Conservation (phyloP, 495 filamentous ascomycete species). For the Penicillium arizonense region DNA sequence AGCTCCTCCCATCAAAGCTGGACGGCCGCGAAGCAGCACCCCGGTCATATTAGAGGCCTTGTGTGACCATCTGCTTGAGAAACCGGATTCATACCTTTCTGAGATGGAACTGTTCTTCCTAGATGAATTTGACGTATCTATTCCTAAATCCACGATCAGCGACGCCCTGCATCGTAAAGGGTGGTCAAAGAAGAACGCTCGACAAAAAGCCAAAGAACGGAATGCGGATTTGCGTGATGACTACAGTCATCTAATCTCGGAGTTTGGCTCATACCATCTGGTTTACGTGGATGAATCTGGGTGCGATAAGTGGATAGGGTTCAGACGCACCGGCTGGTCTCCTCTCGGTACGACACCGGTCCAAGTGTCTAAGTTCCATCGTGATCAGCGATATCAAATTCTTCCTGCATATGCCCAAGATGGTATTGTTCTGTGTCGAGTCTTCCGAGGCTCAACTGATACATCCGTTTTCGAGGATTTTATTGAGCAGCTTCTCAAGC, state of each 20-base stretch:
- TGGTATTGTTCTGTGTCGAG: too few relatives aligned
- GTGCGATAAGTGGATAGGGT: too few relatives aligned
- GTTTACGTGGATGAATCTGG: too few relatives aligned
- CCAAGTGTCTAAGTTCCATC: too few relatives aligned
- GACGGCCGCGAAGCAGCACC: constrained; percentile 13
- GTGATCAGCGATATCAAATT: too few relatives aligned
- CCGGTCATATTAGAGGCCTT: constrained; percentile 18
- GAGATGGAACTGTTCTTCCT: constrained; percentile 10
- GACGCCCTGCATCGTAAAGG: constrained; percentile 7
- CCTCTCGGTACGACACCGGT: too few relatives aligned
- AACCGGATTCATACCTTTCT: constrained; percentile 6
- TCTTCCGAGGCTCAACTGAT: too few relatives aligned
- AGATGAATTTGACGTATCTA: constrained; percentile 10
- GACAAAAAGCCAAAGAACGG: constrained; percentile 16
- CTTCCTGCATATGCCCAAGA: too few relatives aligned
- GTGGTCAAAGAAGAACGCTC: constrained; percentile 6
- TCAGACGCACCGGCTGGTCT: too few relatives aligned
- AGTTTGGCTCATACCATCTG: too few relatives aligned
- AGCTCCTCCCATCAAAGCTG: constrained; percentile 19
- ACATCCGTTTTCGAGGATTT: too few relatives aligned
- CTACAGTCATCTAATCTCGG: constrained; percentile 28
- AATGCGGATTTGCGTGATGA: constrained; percentile 34
- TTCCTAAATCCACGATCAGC: constrained; percentile 12
- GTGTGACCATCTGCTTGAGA: constrained; percentile 10
- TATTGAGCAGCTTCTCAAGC: too few relatives aligned